Evolutionary conservation across 306 rosid species (phyloP).

Genomic region (Corylus americana): DNA sequence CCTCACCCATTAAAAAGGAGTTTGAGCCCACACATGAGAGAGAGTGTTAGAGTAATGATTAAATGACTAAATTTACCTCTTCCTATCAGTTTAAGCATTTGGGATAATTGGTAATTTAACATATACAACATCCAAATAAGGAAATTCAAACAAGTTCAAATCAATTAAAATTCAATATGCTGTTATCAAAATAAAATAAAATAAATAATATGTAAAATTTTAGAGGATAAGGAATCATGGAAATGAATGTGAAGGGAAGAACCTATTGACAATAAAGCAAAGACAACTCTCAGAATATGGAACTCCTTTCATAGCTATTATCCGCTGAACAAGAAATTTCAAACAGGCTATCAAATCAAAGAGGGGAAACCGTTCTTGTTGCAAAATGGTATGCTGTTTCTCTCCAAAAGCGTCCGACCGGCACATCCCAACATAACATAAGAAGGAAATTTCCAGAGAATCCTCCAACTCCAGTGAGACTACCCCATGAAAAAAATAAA

Average conservation of each 20-base stretch:
- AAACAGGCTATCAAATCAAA: neutral
- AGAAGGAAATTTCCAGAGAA: neutral
- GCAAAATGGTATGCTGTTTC: neutral
- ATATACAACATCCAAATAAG: neutral
- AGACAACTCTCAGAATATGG: neutral
- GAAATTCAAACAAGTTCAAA: neutral
- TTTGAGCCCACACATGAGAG: too few species aligned
- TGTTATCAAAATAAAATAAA: too few species aligned
- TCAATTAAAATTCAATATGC: too few species aligned
- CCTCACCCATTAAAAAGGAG: too few species aligned
- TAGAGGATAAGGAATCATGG: neutral
- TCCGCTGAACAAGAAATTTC: neutral
- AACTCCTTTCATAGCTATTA: neutral
- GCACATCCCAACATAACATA: neutral
- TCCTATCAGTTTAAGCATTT: too few species aligned
- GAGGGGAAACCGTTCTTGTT: neutral
- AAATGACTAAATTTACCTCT: too few species aligned
- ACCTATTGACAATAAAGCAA: neutral
- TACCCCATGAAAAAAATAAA: too few species aligned
- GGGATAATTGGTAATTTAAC: too few species aligned
- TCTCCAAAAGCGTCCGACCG: neutral
- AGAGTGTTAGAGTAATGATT: too few species aligned
- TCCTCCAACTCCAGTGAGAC: neutral
- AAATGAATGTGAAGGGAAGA: neutral
- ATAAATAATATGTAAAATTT: neutral